phyloP scores from a whole-genome alignment of 805 yeast species.

The Schizosaccharomyces octosporus region DNA sequence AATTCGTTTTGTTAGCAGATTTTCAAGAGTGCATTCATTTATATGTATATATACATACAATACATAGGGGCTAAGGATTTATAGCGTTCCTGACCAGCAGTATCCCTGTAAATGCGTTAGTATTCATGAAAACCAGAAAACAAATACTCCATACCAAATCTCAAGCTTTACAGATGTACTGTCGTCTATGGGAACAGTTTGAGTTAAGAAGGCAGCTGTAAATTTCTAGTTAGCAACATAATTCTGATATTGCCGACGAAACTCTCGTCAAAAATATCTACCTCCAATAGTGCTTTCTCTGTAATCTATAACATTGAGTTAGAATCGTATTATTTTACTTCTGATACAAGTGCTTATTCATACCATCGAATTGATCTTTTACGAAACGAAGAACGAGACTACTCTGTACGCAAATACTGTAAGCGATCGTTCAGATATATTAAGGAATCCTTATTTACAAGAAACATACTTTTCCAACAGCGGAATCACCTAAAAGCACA shows the following conservation, averaged over 20 bases:
- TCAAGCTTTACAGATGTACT: neutral
- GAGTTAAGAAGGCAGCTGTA: conserved; percentile 79
- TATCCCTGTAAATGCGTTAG: neutral
- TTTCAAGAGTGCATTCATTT: too few relatives aligned
- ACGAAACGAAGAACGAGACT: conserved; percentile 68
- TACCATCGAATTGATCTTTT: conserved; percentile 36
- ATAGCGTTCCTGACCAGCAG: conserved; percentile 87
- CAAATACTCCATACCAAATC: neutral
- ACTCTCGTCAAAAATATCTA: neutral
- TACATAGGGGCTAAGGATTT: conserved; percentile 66
- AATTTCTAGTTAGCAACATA: neutral
- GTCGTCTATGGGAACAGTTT: conserved; percentile 27
- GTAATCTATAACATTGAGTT: conserved; percentile 14
- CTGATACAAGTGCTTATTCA: neutral
- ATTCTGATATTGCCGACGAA: neutral
- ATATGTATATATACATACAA: conserved; percentile 11
- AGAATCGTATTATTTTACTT: neutral
- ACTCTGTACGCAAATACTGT: conserved; percentile 17
- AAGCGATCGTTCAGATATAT: neutral
- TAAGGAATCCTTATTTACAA: neutral
- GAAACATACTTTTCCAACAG: neutral
- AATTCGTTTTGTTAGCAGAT: neutral
- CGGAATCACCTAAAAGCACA: neutral
- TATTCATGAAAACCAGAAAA: neutral
- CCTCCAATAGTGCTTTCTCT: conserved; percentile 81